Evolutionary conservation across 306 rosid species (phyloP).

Genomic region (Trichosanthes truncata): DNA sequence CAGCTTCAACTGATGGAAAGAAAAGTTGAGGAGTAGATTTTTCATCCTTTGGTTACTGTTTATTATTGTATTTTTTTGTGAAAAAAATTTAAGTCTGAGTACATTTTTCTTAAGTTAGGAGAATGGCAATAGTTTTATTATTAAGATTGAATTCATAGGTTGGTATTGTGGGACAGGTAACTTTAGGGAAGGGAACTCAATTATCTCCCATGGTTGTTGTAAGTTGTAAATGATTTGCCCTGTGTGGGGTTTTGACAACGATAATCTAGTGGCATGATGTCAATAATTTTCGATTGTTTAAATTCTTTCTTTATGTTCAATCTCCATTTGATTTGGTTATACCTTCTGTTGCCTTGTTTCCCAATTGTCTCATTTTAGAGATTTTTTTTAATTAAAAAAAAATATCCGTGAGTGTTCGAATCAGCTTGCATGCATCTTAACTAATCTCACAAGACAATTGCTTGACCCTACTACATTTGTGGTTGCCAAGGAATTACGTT

Average conservation of each 20-base stretch:
- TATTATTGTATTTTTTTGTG: background rate
- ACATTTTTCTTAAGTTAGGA: conserved; percentile 2
- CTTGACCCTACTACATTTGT: no score
- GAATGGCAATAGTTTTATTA: conserved; percentile 1
- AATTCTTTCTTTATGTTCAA: background rate
- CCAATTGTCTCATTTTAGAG: background rate
- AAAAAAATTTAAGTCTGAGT: background rate
- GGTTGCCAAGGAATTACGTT: no score
- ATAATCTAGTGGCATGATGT: background rate
- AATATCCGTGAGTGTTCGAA: no score
- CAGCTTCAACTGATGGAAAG: background rate
- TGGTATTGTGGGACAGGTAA: conserved; percentile 3
- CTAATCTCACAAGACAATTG: no score
- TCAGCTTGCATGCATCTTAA: no score
- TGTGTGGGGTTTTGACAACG: conserved; percentile 3
- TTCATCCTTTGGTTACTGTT: background rate
- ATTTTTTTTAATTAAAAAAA: background rate
- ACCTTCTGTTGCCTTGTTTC: background rate
- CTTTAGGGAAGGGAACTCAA: conserved; percentile 8
- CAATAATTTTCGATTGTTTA: background rate
- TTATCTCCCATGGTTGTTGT: conserved; percentile 3
- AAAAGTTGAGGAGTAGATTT: background rate
- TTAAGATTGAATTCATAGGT: background rate
- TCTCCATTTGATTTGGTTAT: background rate
- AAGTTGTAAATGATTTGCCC: conserved; percentile 6